Conservation (phyloP, 768 basidiomycete genomes). For the Mrakia frigida region DNA sequence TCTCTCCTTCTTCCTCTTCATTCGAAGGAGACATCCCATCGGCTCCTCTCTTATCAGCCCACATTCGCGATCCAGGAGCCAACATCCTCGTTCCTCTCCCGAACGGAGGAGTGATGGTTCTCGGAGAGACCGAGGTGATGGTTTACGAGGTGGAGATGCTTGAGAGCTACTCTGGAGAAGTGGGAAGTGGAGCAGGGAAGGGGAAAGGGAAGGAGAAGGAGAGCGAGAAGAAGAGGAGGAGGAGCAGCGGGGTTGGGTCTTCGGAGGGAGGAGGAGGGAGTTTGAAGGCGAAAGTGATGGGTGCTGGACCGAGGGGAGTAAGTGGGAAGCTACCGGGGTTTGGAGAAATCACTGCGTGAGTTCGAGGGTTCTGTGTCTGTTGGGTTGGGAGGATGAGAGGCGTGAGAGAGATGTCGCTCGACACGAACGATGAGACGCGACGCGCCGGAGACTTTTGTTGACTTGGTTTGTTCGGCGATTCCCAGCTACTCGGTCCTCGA, state of each 20-base stretch:
- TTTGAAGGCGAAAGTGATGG: constrained; percentile 18
- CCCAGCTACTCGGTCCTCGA: constrained; percentile 25
- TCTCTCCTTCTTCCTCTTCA: not conserved
- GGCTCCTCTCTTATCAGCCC: not conserved
- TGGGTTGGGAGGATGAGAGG: too few relatives aligned
- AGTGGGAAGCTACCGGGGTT: constrained; percentile 60
- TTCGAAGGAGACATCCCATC: not conserved
- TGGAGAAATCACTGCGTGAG: constrained; percentile 65
- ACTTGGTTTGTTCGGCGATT: not conserved
- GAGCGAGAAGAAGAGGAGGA: constrained; percentile 26
- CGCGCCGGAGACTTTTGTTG: not conserved
- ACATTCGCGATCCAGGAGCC: constrained; percentile 3
- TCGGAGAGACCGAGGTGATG: constrained; percentile 37
- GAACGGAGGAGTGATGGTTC: constrained; percentile 36
- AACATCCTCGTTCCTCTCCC: constrained; percentile 21
- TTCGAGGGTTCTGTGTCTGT: too few relatives aligned
- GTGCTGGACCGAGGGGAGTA: not conserved
- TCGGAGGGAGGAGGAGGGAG: constrained; percentile 13
- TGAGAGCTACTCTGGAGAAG: too few relatives aligned
- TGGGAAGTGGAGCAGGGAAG: constrained; percentile 6
- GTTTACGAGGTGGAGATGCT: constrained; percentile 14
- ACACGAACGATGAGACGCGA: not conserved
- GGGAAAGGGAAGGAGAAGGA: constrained; percentile 10
- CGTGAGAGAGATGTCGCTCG: not conserved
- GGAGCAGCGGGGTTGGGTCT: constrained; percentile 24